These are phyloP conservation scores for Warburgia ugandensis DNA, from an alignment of 164 flowering plant species.

Conservation along the genomic window DNA sequence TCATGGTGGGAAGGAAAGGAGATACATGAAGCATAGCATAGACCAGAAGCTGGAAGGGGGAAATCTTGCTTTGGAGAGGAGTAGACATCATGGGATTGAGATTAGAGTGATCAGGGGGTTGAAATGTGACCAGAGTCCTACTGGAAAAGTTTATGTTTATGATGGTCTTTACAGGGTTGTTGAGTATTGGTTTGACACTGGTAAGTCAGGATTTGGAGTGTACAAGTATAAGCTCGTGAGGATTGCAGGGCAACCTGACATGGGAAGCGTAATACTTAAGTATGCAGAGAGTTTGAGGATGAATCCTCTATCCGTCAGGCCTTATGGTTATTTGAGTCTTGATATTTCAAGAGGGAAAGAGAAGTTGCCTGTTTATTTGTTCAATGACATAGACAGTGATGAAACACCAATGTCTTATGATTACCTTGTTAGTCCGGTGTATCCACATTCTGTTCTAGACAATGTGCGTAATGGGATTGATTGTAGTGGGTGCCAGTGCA, in stretches of 20 bases:
- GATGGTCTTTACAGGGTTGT: constrained; percentile 75
- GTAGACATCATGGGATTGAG: constrained; percentile 76
- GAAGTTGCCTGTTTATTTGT: constrained; percentile 46
- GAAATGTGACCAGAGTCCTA: constrained; percentile 34
- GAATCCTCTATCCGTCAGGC: constrained; percentile 42
- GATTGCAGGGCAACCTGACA: constrained; percentile 60
- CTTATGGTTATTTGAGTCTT: constrained; percentile 47
- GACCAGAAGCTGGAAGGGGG: constrained; percentile 83
- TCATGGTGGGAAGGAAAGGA: constrained; percentile 68
- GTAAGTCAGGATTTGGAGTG: constrained; percentile 83
- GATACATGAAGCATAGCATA: constrained; percentile 25
- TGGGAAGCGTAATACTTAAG: constrained; percentile 65
- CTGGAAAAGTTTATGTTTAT: constrained; percentile 65
- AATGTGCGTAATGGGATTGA: constrained; percentile 6
- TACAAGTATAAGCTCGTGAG: constrained; percentile 71
- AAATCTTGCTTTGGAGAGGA: constrained; percentile 73
- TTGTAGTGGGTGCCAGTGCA: constrained; percentile 53
- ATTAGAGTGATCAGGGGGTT: constrained; percentile 79
- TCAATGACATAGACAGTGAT: constrained; percentile 62
- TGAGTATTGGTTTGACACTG: constrained; percentile 71
- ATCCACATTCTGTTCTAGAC: constrained; percentile 38
- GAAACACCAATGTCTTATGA: constrained; percentile 51
- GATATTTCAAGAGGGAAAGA: constrained; percentile 65
- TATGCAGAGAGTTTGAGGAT: constrained; percentile 46
- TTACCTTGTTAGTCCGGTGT: constrained; percentile 41